Percentiles rank a stretch among this genome's conserved stretches.
These are phyloP conservation scores for Echinochloa phyllopogon DNA, from an alignment of 176 grass and related monocot species.

Conservation along the genomic window DNA sequence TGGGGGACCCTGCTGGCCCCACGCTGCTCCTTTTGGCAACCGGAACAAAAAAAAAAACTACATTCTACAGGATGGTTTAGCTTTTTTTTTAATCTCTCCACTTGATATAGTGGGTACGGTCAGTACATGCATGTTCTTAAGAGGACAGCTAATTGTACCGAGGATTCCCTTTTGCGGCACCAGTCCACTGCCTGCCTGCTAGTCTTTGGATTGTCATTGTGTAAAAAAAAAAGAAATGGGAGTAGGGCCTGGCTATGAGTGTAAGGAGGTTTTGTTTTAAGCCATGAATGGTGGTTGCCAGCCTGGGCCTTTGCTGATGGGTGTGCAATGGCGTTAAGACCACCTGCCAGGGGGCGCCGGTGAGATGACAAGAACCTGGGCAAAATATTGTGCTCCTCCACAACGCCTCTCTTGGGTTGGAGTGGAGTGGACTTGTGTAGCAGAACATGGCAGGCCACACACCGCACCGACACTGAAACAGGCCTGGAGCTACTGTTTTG, in stretches of 20 bases:
- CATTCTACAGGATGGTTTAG: not conserved
- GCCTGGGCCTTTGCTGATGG: not conserved
- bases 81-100: not conserved
- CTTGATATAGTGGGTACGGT: not conserved
- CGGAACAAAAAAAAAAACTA: not conserved
- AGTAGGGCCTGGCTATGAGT: not conserved
- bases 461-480: not conserved
- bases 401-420: not conserved
- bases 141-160: conserved; percentile 26
- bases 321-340: too few relatives aligned
- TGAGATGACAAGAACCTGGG: not conserved
- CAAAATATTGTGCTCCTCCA: not conserved
- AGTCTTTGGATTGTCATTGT: not conserved
- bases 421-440: not conserved
- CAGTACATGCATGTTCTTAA: not conserved
- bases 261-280: not conserved
- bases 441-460: conserved; percentile 22
- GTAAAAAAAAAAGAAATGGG: not conserved
- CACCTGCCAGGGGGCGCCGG: not conserved
- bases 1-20: not conserved
- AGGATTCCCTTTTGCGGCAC: not conserved
- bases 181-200: not conserved
- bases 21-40: not conserved
- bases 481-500: too few relatives aligned
- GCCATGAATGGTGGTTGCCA: not conserved